Evolutionary conservation across 1,284 basidiomycete species (phyloP), one percentile per base, ranked within the genome.

Genomic region (Fomes fomentarius): DNA sequence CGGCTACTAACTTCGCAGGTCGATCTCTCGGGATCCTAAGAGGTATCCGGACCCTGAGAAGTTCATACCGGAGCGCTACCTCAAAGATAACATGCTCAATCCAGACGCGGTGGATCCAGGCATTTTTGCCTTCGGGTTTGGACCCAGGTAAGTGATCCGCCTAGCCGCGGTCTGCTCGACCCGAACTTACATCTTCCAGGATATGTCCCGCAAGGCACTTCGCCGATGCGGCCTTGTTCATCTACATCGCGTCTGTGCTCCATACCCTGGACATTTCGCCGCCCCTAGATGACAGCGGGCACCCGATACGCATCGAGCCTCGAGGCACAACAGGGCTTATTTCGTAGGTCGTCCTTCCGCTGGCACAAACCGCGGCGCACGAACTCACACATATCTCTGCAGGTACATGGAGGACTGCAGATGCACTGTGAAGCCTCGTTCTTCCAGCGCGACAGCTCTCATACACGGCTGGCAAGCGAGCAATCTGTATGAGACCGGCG

Each of bases 91-190:
- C n/a, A n/a, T n/a, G 12, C 26, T 21, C 3, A 21, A 30, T 19
- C n/a, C 25, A 25, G 19, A 30, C 26, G 33, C 46, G 51, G 8
- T 44, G 19, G 45, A 46, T 22, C 54, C 58, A 11, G 39, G 17
- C 25, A 40, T 46, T 9, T 24, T 33, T n/a, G 49, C 50, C 3
- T 63, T 76, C 35, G 57, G 60, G 2, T 60, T 52, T 33, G 50
- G 46, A 15, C 28, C 50, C 17, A 41, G 50, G 52, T 48, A 0
- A 28, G 45, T 44, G n/a, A n/a, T n/a, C n/a, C n/a, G n/a, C n/a
- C n/a, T n/a, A n/a, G n/a, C n/a, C n/a, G n/a, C n/a, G n/a, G n/a
- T n/a, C n/a, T n/a, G n/a, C n/a, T n/a, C n/a, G n/a, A n/a, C n/a
- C n/a, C n/a, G n/a, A n/a, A n/a, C n/a, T n/a, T n/a, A n/a, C n/a